Percentiles rank a stretch among this genome's conserved stretches.
phyloP scores from a whole-genome alignment of 2,329 filamentous ascomycete genomes.

The Coniochaeta hoffmannii region DNA sequence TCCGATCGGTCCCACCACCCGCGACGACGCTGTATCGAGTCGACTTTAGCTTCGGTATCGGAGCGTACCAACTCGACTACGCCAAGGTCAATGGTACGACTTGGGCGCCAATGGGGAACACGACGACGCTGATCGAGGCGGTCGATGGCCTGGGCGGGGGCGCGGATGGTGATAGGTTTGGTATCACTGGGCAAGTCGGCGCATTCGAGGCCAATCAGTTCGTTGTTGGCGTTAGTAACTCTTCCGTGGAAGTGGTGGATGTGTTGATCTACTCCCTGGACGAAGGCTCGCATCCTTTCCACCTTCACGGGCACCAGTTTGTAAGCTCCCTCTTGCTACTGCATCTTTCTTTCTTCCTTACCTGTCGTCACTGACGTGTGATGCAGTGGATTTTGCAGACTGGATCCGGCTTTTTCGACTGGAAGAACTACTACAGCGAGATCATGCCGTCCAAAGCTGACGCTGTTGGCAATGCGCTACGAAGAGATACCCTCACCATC shows the following conservation, averaged over 20 bases:
- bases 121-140: slow-evolving; percentile 6
- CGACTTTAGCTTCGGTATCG: slow-evolving; percentile 9
- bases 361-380: slow-evolving; percentile 27
- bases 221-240: slow-evolving; percentile 26
- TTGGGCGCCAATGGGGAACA: slow-evolving; percentile 7
- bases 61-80: slow-evolving; percentile 7
- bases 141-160: not conserved
- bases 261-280: slow-evolving; percentile 56
- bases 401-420: slow-evolving; percentile 25
- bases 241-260: slow-evolving; percentile 39
- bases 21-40: slow-evolving; percentile 5
- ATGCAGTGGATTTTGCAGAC: slow-evolving; percentile 22
- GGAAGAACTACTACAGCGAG: slow-evolving; percentile 21
- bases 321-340: slow-evolving; percentile 36
- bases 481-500: slow-evolving; percentile 35
- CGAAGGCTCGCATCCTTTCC: slow-evolving; percentile 56
- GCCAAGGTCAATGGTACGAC: slow-evolving; percentile 9
- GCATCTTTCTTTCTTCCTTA: slow-evolving; percentile 51
- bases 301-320: slow-evolving; percentile 59
- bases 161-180: not conserved
- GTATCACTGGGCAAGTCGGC: slow-evolving; percentile 8
- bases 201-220: slow-evolving; percentile 43
- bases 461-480: slow-evolving; percentile 30
- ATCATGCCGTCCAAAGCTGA: slow-evolving; percentile 6
- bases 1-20: slow-evolving; percentile 50